Conservation (phyloP, 202 grass and related monocot genomes). For the Schoenoplectus triqueter region DNA sequence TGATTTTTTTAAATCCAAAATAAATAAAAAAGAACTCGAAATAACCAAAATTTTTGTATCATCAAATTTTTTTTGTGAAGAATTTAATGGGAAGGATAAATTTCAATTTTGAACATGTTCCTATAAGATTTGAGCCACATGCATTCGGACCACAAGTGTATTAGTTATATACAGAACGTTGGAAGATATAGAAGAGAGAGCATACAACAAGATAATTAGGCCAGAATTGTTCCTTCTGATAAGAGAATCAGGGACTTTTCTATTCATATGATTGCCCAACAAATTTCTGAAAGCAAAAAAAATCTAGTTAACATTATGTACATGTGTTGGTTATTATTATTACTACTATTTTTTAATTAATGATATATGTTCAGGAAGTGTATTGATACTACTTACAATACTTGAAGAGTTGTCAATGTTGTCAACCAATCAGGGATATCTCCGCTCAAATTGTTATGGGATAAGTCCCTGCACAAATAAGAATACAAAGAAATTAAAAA, state of each 20-base stretch:
- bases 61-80: too few relatives aligned
- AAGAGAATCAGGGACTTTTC: conserved; percentile 34
- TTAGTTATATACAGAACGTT: background rate
- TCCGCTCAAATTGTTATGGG: conserved; percentile 48
- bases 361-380: background rate
- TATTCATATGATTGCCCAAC: conserved; percentile 25
- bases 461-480: conserved; percentile 33
- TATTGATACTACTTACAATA: conserved; percentile 39
- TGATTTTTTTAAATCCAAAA: too few relatives aligned
- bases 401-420: conserved; percentile 21
- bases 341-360: background rate
- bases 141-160: too few relatives aligned
- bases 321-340: too few relatives aligned
- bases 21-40: too few relatives aligned
- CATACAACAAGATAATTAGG: conserved; percentile 30
- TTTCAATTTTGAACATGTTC: too few relatives aligned
- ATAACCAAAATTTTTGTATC: too few relatives aligned
- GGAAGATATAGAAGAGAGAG: background rate
- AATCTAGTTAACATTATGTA: background rate
- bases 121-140: too few relatives aligned
- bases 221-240: conserved; percentile 28
- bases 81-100: too few relatives aligned
- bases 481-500: background rate
- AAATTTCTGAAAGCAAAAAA: conserved; percentile 41
- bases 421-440: conserved; percentile 36